Evolutionary conservation across 768 basidiomycete genomes (phyloP), one percentile per base, ranked within the genome.

Genomic region (Collybia sp.): DNA sequence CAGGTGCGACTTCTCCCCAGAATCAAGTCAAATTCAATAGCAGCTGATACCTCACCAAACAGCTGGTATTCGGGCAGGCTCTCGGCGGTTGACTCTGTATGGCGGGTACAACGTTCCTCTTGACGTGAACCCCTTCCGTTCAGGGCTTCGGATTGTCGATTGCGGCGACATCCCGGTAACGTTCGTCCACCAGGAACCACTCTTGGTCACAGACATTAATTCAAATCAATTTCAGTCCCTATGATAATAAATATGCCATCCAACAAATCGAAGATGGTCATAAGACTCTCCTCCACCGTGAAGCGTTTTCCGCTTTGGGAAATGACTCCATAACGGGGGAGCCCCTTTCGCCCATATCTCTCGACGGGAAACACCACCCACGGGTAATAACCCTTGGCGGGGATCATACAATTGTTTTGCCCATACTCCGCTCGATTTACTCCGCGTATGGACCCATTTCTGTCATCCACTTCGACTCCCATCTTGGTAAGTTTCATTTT

Each of bases 381-480:
- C 73, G 88, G 33, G 68, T 93, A 45, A 75, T 93, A 49, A 88
- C 89, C 16, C 78, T 93, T 30, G 92, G 92, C 16, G 91, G 92
- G 3, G 91, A 93, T 58, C 91, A 93, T 59, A 90, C 89, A 8
- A 88, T 93, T 50, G 88, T 72, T 6, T 60, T 76, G n/a, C 72
- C 71, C 3, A 47, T 76, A 16, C 66, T 84, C 15, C 80, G 88
- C 34, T 87, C 90, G 12, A 77, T 93, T 40, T 60, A 87, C 60
- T 79, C 80, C 36, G 81, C 81, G 11, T 92, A 93, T 56, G 88
- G 90, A 2, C 75, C 83, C 6, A 84, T 89, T 44, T 83, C 82
- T 25, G 85, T 88, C 41, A 88, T 92, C 42, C 91, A 93, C 63
- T 91, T 93, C 58, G 91, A 93, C 61, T 85, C 86, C 30, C 88